Evolutionary conservation across 1,139 yeast genomes (phyloP).

Genomic region (Saccharomyces hybrid): DNA sequence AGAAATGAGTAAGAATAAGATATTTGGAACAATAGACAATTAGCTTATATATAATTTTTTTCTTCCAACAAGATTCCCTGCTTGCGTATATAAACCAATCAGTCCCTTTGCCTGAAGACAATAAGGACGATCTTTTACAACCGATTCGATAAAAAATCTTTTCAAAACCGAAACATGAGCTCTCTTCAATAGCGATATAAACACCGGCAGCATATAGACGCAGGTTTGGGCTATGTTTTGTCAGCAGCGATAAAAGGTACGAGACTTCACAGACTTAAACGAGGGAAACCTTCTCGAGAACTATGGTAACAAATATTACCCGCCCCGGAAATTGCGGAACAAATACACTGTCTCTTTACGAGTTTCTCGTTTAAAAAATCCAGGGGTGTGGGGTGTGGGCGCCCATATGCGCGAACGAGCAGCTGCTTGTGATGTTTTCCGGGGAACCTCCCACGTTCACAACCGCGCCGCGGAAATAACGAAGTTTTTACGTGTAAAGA

Average conservation of each 20-base stretch:
- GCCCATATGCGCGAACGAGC: background rate
- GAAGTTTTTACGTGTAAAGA: background rate
- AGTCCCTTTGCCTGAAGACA: background rate
- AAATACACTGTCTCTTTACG: background rate
- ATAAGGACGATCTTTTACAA: slow-evolving; percentile 1
- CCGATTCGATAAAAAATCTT: background rate
- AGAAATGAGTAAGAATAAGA: background rate
- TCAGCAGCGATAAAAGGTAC: slow-evolving; percentile 1
- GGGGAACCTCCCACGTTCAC: background rate
- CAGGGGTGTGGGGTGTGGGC: slow-evolving; percentile 1
- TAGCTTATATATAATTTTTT: background rate
- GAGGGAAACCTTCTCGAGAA: background rate
- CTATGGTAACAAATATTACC: background rate
- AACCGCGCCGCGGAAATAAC: background rate
- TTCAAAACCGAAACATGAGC: background rate
- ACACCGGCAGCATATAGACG: background rate
- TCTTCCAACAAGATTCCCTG: background rate
- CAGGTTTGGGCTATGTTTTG: background rate
- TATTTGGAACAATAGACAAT: background rate
- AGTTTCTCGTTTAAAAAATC: background rate
- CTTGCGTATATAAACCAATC: background rate
- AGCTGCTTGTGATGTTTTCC: background rate
- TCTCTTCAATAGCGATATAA: background rate
- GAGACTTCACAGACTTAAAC: background rate
- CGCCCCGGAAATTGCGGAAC: background rate